Base-by-base conservation (phyloP, 139 green algal genomes). In the Tetradesmus obliquus region DNA sequence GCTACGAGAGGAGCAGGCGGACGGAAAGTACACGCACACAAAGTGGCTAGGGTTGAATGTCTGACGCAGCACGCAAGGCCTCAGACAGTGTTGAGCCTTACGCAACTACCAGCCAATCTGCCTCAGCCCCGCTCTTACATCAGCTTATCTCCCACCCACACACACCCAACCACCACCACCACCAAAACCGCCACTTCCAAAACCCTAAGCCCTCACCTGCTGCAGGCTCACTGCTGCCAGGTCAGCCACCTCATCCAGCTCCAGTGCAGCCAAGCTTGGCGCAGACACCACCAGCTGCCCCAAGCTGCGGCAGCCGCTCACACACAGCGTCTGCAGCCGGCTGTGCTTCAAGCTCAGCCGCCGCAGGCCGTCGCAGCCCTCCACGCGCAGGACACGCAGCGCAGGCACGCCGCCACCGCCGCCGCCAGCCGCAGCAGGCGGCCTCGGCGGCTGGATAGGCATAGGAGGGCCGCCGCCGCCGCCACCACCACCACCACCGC, bases 351-450 rank as follows among this genome's bases (percentile, higher is more conserved):
- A 87, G 55, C 17, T 20, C 51, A 92, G 69, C 10, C 17, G 3
- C 7, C 5, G 17, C 89, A 97, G 88, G 5, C 89, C 91, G 8
- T 95, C 94, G 58, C 94, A 96, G 24, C 92, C 84, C 71, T 93
- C 91, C 58, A 97, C 79, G 51, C 90, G 89, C 69, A 97, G 93
- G 76, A 92, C 20, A 0, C 71, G 22, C 22, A 94, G 88, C 2
- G 62, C 72, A 0, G 93, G 91, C 4, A 88, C 71, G 60, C 88
- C 91, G 19, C 91, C 91, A 2, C 17, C 6, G 2, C 88, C 88
- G 1, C 76, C 76, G 76, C 76, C 76, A 55, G 5, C 51, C 54
- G 32, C 57, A 55, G 84, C 0, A n/a, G 79, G 45, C 1, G 79
- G 58, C 55, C 17, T 20, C 22, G 58, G 84, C 8, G 84, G 84